Base-by-base conservation (phyloP, 2,329 filamentous ascomycete species). In the Fusarium protoensiforme region DNA sequence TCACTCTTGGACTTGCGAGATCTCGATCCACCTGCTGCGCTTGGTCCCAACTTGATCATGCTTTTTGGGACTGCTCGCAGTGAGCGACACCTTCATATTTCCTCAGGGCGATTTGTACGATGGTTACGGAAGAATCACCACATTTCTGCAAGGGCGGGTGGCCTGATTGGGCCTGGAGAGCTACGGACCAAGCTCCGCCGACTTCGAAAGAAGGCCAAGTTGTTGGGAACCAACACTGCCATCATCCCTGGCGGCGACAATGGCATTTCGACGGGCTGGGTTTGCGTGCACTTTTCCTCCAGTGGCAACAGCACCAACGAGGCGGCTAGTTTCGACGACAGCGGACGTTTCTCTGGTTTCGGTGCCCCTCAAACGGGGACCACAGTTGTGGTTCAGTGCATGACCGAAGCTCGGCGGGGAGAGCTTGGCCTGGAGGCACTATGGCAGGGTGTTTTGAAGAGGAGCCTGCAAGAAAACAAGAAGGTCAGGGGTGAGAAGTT, bases 1-100 rank as follows among this genome's bases (percentile, higher is more conserved):
- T 87, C 87, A 1, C 83, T 99, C 7, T 86, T 98, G 56, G 96
- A 99, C 79, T 87, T 99, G 35, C 94, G 96, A 65, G 85, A 90
- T 39, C 87, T 98, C 58, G 93, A 98, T 76, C 95, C 95, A 1
- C 93, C 95, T 0, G 92, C 96, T 1, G 95, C 95, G 0, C 88
- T 99, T 2, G 96, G 96, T 2, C 90, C 94, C 2, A 95, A 96
- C 77, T 87, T 98, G 31, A 88, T 99, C 62, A 98, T 98, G 96
- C 84, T 99, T 33, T 91, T 99, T 72, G 95, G 93, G 43, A 98
- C 95, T 10, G 94, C 96, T 16, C 92, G 96, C 67, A 97, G 94
- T 77, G 94, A 98, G 81, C 95, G 96, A 61, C 96, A 99, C 84
- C 86, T 99, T 38, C 96, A 98, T 79, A 92, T 98, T 24, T 94